Evolutionary conservation across 352 stramenopile genomes (phyloP), one percentile per base, ranked within the genome.

Genomic region (Globisporangium mamillatum): DNA sequence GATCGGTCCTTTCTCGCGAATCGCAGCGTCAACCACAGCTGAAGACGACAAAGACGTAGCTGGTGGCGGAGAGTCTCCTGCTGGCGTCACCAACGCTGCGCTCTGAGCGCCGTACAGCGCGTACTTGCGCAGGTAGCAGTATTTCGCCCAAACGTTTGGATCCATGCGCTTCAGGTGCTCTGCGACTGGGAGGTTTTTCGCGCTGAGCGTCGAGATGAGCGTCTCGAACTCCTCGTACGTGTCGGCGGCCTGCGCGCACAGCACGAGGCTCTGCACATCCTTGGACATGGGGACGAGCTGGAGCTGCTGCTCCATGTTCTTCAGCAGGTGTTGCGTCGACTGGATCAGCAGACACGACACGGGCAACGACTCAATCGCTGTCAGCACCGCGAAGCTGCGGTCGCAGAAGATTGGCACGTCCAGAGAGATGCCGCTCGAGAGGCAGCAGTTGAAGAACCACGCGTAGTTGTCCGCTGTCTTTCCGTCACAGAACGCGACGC

Each of bases 361-460:
- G 9, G 75, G 77, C 4, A 84, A 66, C 2, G 67, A 72, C 65
- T 68, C 73, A 16, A 74, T 67, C 38, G 75, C 75, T 12, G 59
- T 63, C 3, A 79, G 53, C 8, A 82, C 25, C 20, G 66, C 59
- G 44, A 66, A 25, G 3, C 66, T 72, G 36, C 75, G 75, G 41
- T 84, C 60, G 65, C 75, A 84, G n/a, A 82, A 73, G 63, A 82
- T 77, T 38, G 77, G 75, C 24, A 81, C 73, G 46, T 82, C 71
- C 14, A 82, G 60, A 6, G 69, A 74, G 14, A 82, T 61, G 0
- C 75, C 75, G 29, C 70, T 75, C 12, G 75, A 74, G 10, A 84
- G 73, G 52, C 75, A 84, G 24, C 67, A 68, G 57, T 76, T 72
- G 56, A 84, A 80, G 70, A 84, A 82, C 75, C 77, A 81, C 18